Conservation (phyloP, 1,139 yeast species). For the Cylindricascospora bacillispora region DNA sequence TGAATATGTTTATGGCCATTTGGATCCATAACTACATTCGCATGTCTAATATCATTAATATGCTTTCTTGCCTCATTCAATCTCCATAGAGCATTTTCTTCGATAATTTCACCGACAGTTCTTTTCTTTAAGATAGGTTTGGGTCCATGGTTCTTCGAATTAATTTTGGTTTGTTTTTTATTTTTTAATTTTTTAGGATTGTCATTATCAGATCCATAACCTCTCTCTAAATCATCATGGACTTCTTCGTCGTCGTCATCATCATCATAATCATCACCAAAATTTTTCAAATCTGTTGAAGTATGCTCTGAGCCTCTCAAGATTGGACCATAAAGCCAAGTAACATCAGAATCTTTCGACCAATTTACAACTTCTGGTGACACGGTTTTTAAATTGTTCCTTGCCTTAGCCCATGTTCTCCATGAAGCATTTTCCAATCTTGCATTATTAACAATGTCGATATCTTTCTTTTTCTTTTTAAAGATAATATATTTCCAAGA, state of each 20-base stretch:
- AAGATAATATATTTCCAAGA: slow-evolving; percentile 90
- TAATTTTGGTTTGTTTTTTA: slow-evolving; percentile 5
- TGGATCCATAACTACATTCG: slow-evolving; percentile 17
- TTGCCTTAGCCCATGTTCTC: slow-evolving; percentile 81
- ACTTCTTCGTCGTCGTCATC: slow-evolving; percentile 5
- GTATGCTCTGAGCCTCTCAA: slow-evolving; percentile 26
- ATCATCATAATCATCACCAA: slow-evolving; percentile 13
- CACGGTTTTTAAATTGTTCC: slow-evolving; percentile 51
- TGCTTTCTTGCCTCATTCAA: slow-evolving; percentile 26
- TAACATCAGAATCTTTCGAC: slow-evolving; percentile 70
- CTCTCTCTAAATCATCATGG: slow-evolving; percentile 8
- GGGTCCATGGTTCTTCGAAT: slow-evolving; percentile 15
- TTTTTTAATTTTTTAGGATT: slow-evolving; percentile 16
- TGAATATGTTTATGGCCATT: slow-evolving; percentile 14
- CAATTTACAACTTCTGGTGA: slow-evolving; percentile 66
- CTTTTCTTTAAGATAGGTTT: slow-evolving; percentile 76
- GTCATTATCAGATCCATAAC: slow-evolving; percentile 33
- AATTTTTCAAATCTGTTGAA: slow-evolving; percentile 8
- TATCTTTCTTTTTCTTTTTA: slow-evolving; percentile 42
- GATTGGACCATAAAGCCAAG: slow-evolving; percentile 67
- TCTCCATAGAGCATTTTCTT: slow-evolving; percentile 27
- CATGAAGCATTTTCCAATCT: slow-evolving; percentile 71
- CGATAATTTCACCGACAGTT: slow-evolving; percentile 55
- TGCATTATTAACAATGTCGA: slow-evolving; percentile 49
- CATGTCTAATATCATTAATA: slow-evolving; percentile 17